A percentile compares a stretch with the other conserved stretches of the same genome.
Conservation (phyloP, 306 rosid genomes). For the Adenanthera pavonina region DNA sequence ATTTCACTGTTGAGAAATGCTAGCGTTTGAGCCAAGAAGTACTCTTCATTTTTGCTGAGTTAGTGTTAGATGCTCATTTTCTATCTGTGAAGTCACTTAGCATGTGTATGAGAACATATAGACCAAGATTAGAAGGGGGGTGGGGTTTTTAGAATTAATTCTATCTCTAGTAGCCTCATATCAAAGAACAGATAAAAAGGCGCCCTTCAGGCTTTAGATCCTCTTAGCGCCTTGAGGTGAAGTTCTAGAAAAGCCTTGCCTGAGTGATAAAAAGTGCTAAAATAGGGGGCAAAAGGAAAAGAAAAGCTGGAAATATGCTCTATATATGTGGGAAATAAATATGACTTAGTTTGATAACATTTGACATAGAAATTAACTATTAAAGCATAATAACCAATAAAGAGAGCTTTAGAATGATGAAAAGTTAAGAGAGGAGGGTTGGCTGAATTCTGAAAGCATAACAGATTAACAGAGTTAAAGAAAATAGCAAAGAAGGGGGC, state of each 20-base stretch:
- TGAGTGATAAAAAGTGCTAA: neutral
- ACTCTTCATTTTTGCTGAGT: neutral
- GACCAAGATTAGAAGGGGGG: neutral
- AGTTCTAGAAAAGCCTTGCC: neutral
- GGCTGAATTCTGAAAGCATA: neutral
- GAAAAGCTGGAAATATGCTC: neutral
- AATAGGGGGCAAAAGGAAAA: neutral
- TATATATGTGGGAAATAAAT: neutral
- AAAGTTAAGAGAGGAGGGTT: neutral
- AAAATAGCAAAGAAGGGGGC: neutral
- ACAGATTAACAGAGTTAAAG: neutral
- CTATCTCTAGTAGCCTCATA: neutral
- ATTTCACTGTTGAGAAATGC: neutral
- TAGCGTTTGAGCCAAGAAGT: neutral
- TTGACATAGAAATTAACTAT: neutral
- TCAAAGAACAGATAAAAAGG: neutral
- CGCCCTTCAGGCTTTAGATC: neutral
- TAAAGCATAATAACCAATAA: neutral
- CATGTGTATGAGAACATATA: neutral
- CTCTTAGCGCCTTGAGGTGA: neutral
- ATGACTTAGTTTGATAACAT: neutral
- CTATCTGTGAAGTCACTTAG: neutral
- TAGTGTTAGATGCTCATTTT: neutral
- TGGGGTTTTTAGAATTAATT: neutral
- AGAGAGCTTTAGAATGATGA: neutral